Evolutionary conservation across 805 yeast species (phyloP).

Genomic region (Tetrapisispora fleetii): DNA sequence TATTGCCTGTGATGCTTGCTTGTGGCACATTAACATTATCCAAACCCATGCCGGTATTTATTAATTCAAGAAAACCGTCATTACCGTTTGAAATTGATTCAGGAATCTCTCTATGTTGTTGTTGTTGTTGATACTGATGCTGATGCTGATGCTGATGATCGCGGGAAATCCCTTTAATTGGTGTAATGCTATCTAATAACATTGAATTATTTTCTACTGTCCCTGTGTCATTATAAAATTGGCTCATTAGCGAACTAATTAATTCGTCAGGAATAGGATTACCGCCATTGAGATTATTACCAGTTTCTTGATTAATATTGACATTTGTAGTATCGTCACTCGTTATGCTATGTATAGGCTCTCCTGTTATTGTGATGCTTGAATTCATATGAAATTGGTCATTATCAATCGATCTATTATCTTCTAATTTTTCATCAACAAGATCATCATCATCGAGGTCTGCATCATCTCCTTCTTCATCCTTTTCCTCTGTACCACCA

Average conservation of each 20-base stretch:
- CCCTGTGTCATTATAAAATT: not conserved
- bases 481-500: not conserved
- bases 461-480: conserved; percentile 1
- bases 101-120: not conserved
- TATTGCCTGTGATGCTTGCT: not conserved
- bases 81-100: not conserved
- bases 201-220: not conserved
- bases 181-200: not conserved
- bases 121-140: not conserved
- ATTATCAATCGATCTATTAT: not conserved
- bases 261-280: not conserved
- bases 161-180: not conserved
- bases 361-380: not conserved
- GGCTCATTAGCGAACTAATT: not conserved
- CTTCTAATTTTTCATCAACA: not conserved
- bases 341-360: not conserved
- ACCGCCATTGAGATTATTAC: not conserved
- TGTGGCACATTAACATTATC: not conserved
- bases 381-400: not conserved
- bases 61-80: not conserved
- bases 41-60: conserved; percentile 1
- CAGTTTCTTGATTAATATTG: not conserved
- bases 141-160: not conserved
- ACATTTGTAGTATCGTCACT: not conserved
- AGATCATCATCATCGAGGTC: not conserved